Evolutionary conservation across 306 rosid species (phyloP).

Genomic region (Fragaria nilgerrensis): DNA sequence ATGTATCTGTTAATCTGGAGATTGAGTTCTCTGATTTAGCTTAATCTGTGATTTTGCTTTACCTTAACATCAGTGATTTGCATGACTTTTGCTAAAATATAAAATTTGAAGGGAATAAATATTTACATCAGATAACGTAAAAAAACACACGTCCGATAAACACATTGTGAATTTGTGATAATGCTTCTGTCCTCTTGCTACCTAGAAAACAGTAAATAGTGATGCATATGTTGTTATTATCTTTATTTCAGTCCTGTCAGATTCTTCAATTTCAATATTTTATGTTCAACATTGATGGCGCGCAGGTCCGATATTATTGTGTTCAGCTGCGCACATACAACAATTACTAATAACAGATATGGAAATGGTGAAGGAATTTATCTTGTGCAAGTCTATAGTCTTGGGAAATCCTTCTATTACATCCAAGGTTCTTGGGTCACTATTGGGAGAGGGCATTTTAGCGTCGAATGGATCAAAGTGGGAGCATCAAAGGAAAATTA

Average conservation of each 20-base stretch:
- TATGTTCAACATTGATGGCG: not conserved
- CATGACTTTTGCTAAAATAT: too few relatives aligned
- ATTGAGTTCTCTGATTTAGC: too few relatives aligned
- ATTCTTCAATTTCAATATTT: not conserved
- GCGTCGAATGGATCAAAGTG: slow-evolving; percentile 35
- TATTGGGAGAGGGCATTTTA: slow-evolving; percentile 38
- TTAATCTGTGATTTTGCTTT: too few relatives aligned
- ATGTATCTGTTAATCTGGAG: too few relatives aligned
- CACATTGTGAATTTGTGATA: too few relatives aligned
- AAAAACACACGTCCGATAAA: too few relatives aligned
- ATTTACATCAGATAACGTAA: too few relatives aligned
- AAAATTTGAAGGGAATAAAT: too few relatives aligned
- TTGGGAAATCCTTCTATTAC: slow-evolving; percentile 29
- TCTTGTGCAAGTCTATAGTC: slow-evolving; percentile 12
- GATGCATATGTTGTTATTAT: not conserved
- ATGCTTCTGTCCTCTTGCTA: not conserved
- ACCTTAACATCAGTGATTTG: too few relatives aligned
- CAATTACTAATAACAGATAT: slow-evolving; percentile 19
- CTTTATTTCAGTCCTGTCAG: not conserved
- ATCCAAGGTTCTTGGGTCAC: slow-evolving; percentile 28
- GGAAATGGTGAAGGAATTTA: slow-evolving; percentile 39
- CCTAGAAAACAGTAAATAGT: not conserved
- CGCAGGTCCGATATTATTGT: slow-evolving; percentile 29
- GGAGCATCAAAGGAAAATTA: slow-evolving; percentile 42
- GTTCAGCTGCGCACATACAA: slow-evolving; percentile 31